These are phyloP conservation scores for Castanopsis chinensis DNA, from an alignment of 306 rosid species.

Conservation along the genomic window DNA sequence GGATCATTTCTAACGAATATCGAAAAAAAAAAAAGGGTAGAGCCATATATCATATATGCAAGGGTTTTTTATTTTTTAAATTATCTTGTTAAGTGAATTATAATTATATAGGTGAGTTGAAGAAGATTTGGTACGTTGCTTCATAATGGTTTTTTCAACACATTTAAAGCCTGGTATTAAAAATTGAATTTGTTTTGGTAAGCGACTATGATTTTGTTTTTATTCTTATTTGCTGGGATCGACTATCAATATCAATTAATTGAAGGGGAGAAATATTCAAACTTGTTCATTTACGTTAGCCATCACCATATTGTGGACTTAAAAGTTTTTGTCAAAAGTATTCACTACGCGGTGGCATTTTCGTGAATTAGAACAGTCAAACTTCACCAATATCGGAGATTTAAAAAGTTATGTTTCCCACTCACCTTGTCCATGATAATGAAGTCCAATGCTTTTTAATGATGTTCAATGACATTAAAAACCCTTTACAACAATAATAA, in stretches of 20 bases:
- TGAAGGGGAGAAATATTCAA: constrained; percentile 38
- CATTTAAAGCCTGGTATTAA: not conserved
- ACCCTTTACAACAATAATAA: not conserved
- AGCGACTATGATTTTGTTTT: too few species aligned
- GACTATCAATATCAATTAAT: constrained; percentile 13
- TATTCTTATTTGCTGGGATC: too few species aligned
- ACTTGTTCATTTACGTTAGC: constrained; percentile 36
- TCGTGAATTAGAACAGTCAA: constrained; percentile 31
- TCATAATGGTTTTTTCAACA: not conserved
- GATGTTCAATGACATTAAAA: constrained; percentile 12
- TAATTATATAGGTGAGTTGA: too few species aligned
- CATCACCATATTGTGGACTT: constrained; percentile 28
- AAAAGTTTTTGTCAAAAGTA: constrained; percentile 42
- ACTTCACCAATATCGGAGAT: constrained; percentile 60
- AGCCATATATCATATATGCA: too few species aligned
- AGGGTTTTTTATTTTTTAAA: too few species aligned
- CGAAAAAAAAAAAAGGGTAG: too few species aligned
- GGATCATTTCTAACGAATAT: too few species aligned
- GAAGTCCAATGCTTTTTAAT: constrained; percentile 25
- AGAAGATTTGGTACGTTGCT: too few species aligned
- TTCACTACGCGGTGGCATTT: constrained; percentile 25
- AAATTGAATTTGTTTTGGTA: not conserved
- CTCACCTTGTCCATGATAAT: constrained; percentile 39
- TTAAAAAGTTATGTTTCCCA: constrained; percentile 57
- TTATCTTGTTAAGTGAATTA: too few species aligned